These are phyloP conservation scores for Coemansia pectinata DNA, from an alignment of 192 early-diverging fungal genomes.

Conservation along the genomic window DNA sequence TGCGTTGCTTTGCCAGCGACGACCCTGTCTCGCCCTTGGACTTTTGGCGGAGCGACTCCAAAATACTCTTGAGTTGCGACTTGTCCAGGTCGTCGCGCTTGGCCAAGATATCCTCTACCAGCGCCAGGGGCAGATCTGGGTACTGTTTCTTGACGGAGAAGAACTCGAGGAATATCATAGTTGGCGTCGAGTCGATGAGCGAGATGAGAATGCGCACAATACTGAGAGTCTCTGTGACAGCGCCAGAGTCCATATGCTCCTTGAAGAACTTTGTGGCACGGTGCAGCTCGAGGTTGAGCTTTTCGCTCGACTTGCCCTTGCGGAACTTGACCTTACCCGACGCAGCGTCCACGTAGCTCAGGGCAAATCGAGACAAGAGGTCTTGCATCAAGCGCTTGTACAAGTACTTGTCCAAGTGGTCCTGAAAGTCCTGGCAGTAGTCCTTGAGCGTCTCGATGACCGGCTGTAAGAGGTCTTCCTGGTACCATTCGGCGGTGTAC, in stretches of 20 bases:
- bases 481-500: slow-evolving; percentile 88
- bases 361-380: slow-evolving; percentile 81
- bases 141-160: slow-evolving; percentile 86
- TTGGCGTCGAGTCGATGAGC: slow-evolving; percentile 78
- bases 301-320: slow-evolving; percentile 70
- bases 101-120: slow-evolving; percentile 87
- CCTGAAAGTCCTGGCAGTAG: slow-evolving; percentile 86
- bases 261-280: slow-evolving; percentile 77
- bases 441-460: slow-evolving; percentile 95
- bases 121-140: slow-evolving; percentile 86
- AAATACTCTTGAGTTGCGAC: slow-evolving; percentile 78
- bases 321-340: slow-evolving; percentile 57
- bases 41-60: slow-evolving; percentile 70
- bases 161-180: slow-evolving; percentile 89
- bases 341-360: slow-evolving; percentile 85
- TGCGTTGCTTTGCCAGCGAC: slow-evolving; percentile 51
- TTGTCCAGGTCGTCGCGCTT: slow-evolving; percentile 93
- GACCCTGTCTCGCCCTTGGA: slow-evolving; percentile 50
- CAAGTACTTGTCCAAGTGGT: slow-evolving; percentile 85
- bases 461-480: slow-evolving; percentile 80
- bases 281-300: slow-evolving; percentile 75
- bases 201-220: slow-evolving; percentile 78
- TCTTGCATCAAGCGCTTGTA: slow-evolving; percentile 85
- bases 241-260: slow-evolving; percentile 66
- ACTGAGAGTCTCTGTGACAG: slow-evolving; percentile 81